Evolutionary conservation across 768 basidiomycete genomes (phyloP).

Genomic region (Tylopilus sp.): DNA sequence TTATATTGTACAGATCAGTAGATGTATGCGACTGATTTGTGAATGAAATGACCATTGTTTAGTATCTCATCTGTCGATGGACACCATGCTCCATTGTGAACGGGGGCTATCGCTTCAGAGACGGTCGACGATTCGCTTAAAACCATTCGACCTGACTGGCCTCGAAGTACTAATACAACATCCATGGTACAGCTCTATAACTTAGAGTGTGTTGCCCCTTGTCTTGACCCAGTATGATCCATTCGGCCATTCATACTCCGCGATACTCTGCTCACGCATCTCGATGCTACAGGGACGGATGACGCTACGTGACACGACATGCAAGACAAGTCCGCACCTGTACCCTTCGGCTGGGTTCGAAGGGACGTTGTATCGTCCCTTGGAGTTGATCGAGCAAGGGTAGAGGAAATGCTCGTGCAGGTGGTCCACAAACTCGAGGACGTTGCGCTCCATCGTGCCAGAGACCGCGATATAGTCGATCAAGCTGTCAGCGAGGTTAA

Average conservation of each 20-base stretch:
- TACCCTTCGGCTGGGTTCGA: constrained; percentile 73
- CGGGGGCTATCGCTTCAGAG: not conserved
- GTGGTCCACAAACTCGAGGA: constrained; percentile 88
- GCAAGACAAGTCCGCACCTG: constrained; percentile 19
- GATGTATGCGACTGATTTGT: constrained; percentile 5
- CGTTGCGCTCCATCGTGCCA: constrained; percentile 91
- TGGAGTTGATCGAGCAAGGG: constrained; percentile 82
- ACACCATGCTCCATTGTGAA: not conserved
- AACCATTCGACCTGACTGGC: not conserved
- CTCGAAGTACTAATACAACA: not conserved
- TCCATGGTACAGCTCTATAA: not conserved
- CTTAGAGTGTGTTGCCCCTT: constrained; percentile 3
- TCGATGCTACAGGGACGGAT: constrained; percentile 60
- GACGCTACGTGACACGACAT: not conserved
- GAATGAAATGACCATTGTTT: constrained; percentile 5
- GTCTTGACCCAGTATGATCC: constrained; percentile 41
- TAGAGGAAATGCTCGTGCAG: constrained; percentile 91
- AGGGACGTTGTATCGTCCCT: constrained; percentile 88
- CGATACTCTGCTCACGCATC: constrained; percentile 79
- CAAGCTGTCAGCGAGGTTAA: constrained; percentile 43
- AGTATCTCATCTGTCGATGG: not conserved
- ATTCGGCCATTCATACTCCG: constrained; percentile 80
- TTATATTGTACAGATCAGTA: constrained; percentile 24
- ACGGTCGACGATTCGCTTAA: not conserved
- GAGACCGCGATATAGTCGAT: constrained; percentile 94